These are phyloP conservation scores for Miscanthus lutarioriparius DNA, from an alignment of 176 grass and related monocot species.

Conservation along the genomic window DNA sequence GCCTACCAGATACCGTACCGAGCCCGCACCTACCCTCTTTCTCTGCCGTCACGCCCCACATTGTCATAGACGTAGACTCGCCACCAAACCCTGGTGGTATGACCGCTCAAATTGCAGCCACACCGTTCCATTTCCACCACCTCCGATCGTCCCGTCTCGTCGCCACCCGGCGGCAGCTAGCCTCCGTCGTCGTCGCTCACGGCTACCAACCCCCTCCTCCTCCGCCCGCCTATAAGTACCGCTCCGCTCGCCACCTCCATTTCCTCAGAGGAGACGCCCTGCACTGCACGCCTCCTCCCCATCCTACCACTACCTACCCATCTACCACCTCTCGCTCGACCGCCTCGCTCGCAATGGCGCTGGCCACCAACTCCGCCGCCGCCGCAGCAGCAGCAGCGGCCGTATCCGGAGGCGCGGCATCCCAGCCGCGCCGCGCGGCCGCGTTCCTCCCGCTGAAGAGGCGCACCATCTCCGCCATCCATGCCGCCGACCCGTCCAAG, in stretches of 20 bases:
- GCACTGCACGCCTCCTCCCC: constrained; percentile 35
- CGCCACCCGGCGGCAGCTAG: neutral
- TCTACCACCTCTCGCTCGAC: no score
- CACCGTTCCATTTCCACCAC: neutral
- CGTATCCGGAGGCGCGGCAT: neutral
- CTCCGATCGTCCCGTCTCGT: neutral
- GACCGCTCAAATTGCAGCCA: neutral
- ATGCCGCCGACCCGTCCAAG: constrained; percentile 72
- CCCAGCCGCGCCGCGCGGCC: constrained; percentile 27
- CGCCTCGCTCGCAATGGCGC: constrained; percentile 39
- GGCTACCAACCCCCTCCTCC: constrained; percentile 34
- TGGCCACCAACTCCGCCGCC: constrained; percentile 52
- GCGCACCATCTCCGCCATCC: constrained; percentile 50
- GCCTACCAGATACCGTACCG: neutral
- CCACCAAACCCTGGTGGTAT: neutral
- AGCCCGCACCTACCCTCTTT: neutral
- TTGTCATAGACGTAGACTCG: constrained; percentile 10
- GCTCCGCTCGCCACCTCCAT: constrained; percentile 28
- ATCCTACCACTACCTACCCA: neutral
- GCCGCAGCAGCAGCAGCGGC: constrained; percentile 40
- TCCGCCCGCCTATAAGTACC: constrained; percentile 44
- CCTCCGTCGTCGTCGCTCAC: neutral
- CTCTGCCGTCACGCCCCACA: neutral
- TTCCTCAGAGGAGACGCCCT: constrained; percentile 38
- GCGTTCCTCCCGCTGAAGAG: constrained; percentile 47